These are phyloP conservation scores for Incumbomyces delicatus DNA, from an alignment of 2,329 filamentous ascomycete species.

Conservation along the genomic window DNA sequence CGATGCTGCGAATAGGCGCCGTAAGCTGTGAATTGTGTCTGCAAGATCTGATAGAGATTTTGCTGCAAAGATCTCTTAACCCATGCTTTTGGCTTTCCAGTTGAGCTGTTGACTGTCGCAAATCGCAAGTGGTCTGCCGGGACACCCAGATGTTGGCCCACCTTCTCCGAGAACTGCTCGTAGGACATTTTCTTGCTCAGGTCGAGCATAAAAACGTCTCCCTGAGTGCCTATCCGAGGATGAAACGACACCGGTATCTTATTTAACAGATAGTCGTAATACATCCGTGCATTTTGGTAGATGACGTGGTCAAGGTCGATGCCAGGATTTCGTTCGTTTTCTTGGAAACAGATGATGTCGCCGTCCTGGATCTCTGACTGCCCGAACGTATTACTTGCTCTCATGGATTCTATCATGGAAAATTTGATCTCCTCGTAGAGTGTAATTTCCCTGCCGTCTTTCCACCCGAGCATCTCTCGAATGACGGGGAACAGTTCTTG, in stretches of 20 bases:
- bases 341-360: slow-evolving; percentile 92
- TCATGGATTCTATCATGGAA: slow-evolving; percentile 91
- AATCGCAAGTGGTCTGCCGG: slow-evolving; percentile 84
- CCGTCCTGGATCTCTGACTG: slow-evolving; percentile 93
- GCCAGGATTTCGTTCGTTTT: slow-evolving; percentile 39
- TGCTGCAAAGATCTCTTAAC: slow-evolving; percentile 64
- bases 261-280: slow-evolving; percentile 88
- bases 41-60: slow-evolving; percentile 70
- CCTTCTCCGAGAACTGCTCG: slow-evolving; percentile 73
- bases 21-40: slow-evolving; percentile 61
- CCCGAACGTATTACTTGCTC: slow-evolving; percentile 78
- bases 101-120: slow-evolving; percentile 69
- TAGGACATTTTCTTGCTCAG: slow-evolving; percentile 85
- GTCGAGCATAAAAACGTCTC: slow-evolving; percentile 64
- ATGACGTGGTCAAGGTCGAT: slow-evolving; percentile 34
- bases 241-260: slow-evolving; percentile 70
- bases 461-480: slow-evolving; percentile 75
- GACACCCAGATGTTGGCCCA: slow-evolving; percentile 65
- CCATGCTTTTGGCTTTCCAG: slow-evolving; percentile 64
- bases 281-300: slow-evolving; percentile 63
- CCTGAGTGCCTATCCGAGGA: slow-evolving; percentile 43
- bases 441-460: slow-evolving; percentile 58
- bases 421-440: slow-evolving; percentile 98
- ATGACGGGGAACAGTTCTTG: slow-evolving; percentile 73
- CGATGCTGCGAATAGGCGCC: slow-evolving; percentile 58